Base-by-base conservation (phyloP, 176 grass and related monocot species). In the Miscanthus lutarioriparius region DNA sequence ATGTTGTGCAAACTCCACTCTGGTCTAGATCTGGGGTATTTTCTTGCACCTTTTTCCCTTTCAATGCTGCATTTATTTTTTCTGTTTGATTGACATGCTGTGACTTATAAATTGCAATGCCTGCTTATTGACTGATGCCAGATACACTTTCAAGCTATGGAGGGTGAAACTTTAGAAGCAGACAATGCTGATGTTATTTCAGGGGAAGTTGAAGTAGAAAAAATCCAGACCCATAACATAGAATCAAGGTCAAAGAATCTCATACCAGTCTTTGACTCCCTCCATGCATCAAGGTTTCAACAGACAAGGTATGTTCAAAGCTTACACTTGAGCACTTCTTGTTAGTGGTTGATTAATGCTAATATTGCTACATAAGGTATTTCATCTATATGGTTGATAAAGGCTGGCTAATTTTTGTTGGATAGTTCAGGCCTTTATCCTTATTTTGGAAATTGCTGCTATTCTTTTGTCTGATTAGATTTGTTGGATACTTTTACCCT, bases 21-120 rank as follows among this genome's bases (percentile, higher is more conserved):
- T 98, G 96, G 96, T 87, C 86, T 62, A 93, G 83, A 93, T 87
- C 96, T 78, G 83, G 91, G 93, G 96, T 95, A 91, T 66, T 81
- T 90, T 73, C 80, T 69, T 70, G 64, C 27, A 69, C 7, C 54
- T 79, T 32, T 32, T 84, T 33, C 45, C 45, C 15, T 61, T 83
- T 37, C 26, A 62, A 3, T 68, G 37, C 58, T 19, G 13, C 20
- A 82, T 80, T 54, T 81, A 2, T 78, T 39, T 76, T 73, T 74
- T 80, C 45, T 82, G 48, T 63, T 63, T 88, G 53, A 33, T 80
- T 88, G 53, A 49, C 40, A 82, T 84, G 19, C 39, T 63, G 83
- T 15, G 28, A 41, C 45, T 81, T 30, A 30, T 75, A 63, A 82
- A 53, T 78, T 62, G 44, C 72, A 81, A 84, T 61, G n/a, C 8